Base-by-base conservation (phyloP, 352 stramenopile genomes). In the Phytophthora pisi region DNA sequence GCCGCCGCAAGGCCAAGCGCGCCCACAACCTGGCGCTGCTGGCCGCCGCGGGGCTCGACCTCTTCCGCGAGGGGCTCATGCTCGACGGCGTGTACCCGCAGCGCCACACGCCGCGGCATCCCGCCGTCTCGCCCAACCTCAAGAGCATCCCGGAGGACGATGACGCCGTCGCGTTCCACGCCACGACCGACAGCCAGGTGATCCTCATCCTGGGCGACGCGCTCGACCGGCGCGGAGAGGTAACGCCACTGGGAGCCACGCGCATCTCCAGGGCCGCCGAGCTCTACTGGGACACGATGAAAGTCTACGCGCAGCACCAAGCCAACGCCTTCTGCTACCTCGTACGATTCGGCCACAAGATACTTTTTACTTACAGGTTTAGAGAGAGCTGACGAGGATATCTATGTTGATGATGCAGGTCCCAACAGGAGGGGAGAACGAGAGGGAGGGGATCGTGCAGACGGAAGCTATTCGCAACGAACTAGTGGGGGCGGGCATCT, bases 1-100 rank as follows among this genome's bases (percentile, higher is more conserved):
- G 43, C n/a, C 36, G 47, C 31, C 51, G 57, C 49, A 61, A 54
- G 31, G 31, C 40, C 30, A 38, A 43, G 18, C 49, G 18, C 13
- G 43, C 26, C 31, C 30, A 34, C 40, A 47, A 68, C 40, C 49
- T 58, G n/a, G 61, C 57, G 55, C 72, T 87, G 24, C 66, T 92
- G 18, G 84, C 84, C 0, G 69, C 74, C n/a, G 84, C 81, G 2
- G 84, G 84, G 0, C 74, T 80, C 34, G 78, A 89, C 23, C 82
- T 92, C 58, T 90, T 92, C 56, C 79, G 84, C 40, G 63, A 84
- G 20, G 78, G 84, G 1, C 68, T 92, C 40, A 68, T 75, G 53
- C 76, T 88, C 50, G 75, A 89, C 43, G 76, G 74, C 45, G 46
- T 82, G 51, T 72, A 74, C n/a, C 70, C 82, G 26, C 68, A 63